Evolutionary conservation across 805 yeast species (phyloP), one percentile per base, ranked within the genome.

Genomic region (Brettanomyces nanus): DNA sequence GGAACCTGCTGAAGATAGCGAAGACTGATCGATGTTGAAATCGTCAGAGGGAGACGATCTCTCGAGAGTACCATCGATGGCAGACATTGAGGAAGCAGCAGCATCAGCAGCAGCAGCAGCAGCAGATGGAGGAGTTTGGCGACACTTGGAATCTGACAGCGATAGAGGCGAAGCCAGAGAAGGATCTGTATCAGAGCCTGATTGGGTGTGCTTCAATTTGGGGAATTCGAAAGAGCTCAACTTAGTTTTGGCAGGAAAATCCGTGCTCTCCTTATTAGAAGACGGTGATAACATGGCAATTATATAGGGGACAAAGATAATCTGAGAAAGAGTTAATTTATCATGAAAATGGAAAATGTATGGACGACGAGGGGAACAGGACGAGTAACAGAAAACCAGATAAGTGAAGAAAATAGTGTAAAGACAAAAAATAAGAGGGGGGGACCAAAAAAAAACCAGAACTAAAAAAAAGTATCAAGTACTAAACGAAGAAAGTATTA

Each of bases 71-170:
- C 29, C 34, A 17, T 36, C 31, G 18, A 15, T 26, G 23, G 31
- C 13, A 28, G 45, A 51, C 21, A 46, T 51, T 5, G 52, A 45
- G 20, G 48, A 39, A 5, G 52, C 45, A 15, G 48, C 37, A 5
- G 52, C 52, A 18, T 51, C 48, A 5, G 52, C 45, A 15, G 48
- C 37, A 5, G 52, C 52, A 18, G 53, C 48, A 35, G 25, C 47
- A 19, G 46, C 36, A 4, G n/a, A 11, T 7, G 10, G 7, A 9
- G 26, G 26, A 9, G 7, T 7, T 23, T 23, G 26, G n/a, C n/a
- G n/a, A n/a, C n/a, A n/a, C n/a, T n/a, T n/a, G 11, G 10, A 7
- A 23, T 23, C 26, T 9, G 26, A 23, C 26, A 19, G 33, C 5
- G 33, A 31, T 14, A 31, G 9, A n/a, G 34, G 34, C 13, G 34